phyloP scores from a whole-genome alignment of 805 yeast genomes.

The Wickerhamiella australiensis region DNA sequence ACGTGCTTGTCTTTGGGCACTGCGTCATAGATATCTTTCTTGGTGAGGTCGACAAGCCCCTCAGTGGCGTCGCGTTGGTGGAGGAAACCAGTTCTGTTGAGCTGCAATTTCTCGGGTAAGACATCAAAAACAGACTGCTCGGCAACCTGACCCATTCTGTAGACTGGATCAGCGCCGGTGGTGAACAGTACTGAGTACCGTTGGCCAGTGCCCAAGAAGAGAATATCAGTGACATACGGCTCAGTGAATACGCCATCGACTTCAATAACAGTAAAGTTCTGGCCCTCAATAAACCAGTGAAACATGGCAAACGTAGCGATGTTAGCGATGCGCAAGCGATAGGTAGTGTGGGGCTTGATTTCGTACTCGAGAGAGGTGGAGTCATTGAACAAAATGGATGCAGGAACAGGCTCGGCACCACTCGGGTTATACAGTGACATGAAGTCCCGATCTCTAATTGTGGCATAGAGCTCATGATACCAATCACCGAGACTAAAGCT shows the following conservation, averaged over 20 bases:
- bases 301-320: conserved; percentile 88
- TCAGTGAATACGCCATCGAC: conserved; percentile 85
- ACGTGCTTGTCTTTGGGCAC: conserved; percentile 14
- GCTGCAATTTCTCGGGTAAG: conserved; percentile 47
- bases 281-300: conserved; percentile 79
- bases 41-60: conserved; percentile 32
- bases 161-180: conserved; percentile 63
- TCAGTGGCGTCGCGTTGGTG: conserved; percentile 15
- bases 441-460: conserved; percentile 39
- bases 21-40: conserved; percentile 46
- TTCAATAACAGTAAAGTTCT: conserved; percentile 73
- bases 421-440: conserved; percentile 75
- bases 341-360: conserved; percentile 81
- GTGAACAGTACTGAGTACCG: conserved; percentile 70
- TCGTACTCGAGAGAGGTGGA: conserved; percentile 43
- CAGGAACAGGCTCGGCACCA: conserved; percentile 97
- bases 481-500: conserved; percentile 65
- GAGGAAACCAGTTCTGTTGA: conserved; percentile 64
- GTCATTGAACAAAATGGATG: conserved; percentile 65
- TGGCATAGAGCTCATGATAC: conserved; percentile 59
- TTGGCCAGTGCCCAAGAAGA: conserved; percentile 84
- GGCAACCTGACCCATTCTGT: conserved; percentile 67
- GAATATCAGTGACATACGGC: conserved; percentile 51
- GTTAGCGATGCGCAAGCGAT: conserved; percentile 67
- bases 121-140: conserved; percentile 76